phyloP scores from a whole-genome alignment of 495 filamentous ascomycete genomes.

The Neurospora hispaniola region DNA sequence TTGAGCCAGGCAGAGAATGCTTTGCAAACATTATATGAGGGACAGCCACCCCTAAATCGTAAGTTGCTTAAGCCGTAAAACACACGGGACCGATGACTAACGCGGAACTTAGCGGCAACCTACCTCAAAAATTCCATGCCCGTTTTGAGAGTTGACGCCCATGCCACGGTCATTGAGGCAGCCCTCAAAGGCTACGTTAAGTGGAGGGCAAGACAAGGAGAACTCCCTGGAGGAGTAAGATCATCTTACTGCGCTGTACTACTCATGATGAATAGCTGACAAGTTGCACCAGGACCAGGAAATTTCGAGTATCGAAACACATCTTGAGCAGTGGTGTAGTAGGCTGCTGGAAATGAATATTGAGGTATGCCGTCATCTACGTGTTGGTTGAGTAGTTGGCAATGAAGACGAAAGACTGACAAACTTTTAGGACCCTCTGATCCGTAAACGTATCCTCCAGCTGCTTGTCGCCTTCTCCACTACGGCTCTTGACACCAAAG shows the following conservation, averaged over 20 bases:
- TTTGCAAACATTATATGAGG: constrained; percentile 63
- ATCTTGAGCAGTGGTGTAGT: constrained; percentile 73
- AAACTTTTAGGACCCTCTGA: constrained; percentile 58
- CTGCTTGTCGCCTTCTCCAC: constrained; percentile 78
- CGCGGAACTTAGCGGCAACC: constrained; percentile 39
- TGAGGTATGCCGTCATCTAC: constrained; percentile 39
- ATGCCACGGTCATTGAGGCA: constrained; percentile 84
- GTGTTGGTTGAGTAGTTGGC: background rate
- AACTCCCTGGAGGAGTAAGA: constrained; percentile 45
- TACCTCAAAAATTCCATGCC: constrained; percentile 75
- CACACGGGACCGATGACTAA: constrained; percentile 18
- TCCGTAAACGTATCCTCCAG: constrained; percentile 74
- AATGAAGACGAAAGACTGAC: background rate
- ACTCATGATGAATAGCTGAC: constrained; percentile 5
- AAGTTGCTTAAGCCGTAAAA: constrained; percentile 17
- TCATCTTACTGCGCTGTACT: constrained; percentile 1
- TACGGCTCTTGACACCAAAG: constrained; percentile 64
- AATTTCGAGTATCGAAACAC: constrained; percentile 48
- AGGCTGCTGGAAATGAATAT: constrained; percentile 62
- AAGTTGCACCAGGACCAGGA: constrained; percentile 42
- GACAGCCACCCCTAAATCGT: constrained; percentile 59
- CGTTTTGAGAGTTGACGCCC: constrained; percentile 73
- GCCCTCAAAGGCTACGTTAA: constrained; percentile 80
- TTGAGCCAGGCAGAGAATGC: constrained; percentile 63
- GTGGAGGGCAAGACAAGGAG: constrained; percentile 51